Percentiles rank a stretch among this genome's conserved stretches.
phyloP scores from a whole-genome alignment of 2,329 filamentous ascomycete genomes.

The Corniculantispora saksenae region DNA sequence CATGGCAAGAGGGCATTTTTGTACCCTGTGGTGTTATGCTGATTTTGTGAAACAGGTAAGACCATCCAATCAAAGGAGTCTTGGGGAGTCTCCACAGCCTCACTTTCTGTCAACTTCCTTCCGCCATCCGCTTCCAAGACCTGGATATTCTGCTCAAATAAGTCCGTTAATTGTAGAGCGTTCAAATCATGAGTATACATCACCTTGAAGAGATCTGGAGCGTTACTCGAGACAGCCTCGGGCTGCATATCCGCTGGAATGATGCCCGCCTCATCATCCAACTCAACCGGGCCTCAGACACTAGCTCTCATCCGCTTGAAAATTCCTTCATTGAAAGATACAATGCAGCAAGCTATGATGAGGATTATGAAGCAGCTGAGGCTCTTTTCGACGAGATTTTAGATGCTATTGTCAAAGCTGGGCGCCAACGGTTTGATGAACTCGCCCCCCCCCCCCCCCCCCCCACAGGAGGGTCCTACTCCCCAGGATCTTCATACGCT shows the following conservation, averaged over 20 bases:
- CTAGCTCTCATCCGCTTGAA: conserved; percentile 15
- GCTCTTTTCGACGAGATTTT: conserved; percentile 21
- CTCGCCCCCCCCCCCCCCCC: conserved; percentile 22
- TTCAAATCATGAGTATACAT: background rate
- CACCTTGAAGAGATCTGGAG: background rate
- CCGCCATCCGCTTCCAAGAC: too few relatives aligned
- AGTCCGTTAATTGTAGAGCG: too few relatives aligned
- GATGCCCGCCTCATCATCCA: conserved; percentile 21
- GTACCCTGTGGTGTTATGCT: too few relatives aligned
- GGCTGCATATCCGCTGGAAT: conserved; percentile 24
- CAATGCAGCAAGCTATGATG: conserved; percentile 18
- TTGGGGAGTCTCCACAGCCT: too few relatives aligned
- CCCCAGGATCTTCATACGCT: conserved; percentile 22
- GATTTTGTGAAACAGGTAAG: too few relatives aligned
- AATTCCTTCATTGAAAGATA: conserved; percentile 24
- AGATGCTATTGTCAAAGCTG: conserved; percentile 18
- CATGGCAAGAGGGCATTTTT: too few relatives aligned
- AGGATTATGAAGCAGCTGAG: conserved; percentile 21
- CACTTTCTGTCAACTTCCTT: too few relatives aligned
- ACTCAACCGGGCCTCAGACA: conserved; percentile 19
- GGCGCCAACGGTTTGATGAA: conserved; percentile 21
- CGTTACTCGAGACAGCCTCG: conserved; percentile 10
- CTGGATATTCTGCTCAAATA: too few relatives aligned
- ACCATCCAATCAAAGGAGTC: too few relatives aligned
- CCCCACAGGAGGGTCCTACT: background rate